These are phyloP conservation scores for Adenanthera pavonina DNA, from an alignment of 306 rosid genomes.

Conservation along the genomic window DNA sequence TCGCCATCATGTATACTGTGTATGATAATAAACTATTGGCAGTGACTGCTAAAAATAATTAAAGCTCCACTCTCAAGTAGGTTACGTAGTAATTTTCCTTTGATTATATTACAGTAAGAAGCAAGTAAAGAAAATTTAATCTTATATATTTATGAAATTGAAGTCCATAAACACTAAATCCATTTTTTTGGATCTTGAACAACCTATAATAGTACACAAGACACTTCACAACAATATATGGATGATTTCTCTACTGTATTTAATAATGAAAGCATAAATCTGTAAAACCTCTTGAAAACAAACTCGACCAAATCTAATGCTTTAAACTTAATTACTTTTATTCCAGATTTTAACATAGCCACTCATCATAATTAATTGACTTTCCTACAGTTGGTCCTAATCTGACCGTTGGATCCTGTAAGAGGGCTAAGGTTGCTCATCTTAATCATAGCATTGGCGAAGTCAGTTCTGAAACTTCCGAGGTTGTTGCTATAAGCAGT, in stretches of 20 bases:
- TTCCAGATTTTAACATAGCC: neutral
- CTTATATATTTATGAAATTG: neutral
- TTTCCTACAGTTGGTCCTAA: slow-evolving; percentile 57
- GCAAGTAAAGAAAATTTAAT: neutral
- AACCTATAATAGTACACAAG: no score
- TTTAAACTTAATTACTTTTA: no score
- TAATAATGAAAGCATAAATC: no score
- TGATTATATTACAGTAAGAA: neutral
- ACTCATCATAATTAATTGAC: slow-evolving; percentile 40
- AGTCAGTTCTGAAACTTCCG: slow-evolving; percentile 49
- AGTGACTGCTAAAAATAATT: no score
- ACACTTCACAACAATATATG: no score
- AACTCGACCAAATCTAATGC: no score
- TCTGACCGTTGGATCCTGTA: slow-evolving; percentile 65
- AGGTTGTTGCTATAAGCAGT: slow-evolving; percentile 41
- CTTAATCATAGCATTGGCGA: slow-evolving; percentile 64
- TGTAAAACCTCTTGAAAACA: no score
- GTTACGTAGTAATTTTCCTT: neutral
- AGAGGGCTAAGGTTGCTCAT: slow-evolving; percentile 72
- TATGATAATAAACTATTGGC: no score
- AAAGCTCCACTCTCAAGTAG: no score
- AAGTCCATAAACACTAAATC: neutral
- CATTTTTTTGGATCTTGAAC: neutral
- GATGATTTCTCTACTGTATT: no score
- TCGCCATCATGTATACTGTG: no score